These are phyloP conservation scores for Hygrophorus pudorinus DNA, from an alignment of 768 basidiomycete genomes.

Conservation along the genomic window DNA sequence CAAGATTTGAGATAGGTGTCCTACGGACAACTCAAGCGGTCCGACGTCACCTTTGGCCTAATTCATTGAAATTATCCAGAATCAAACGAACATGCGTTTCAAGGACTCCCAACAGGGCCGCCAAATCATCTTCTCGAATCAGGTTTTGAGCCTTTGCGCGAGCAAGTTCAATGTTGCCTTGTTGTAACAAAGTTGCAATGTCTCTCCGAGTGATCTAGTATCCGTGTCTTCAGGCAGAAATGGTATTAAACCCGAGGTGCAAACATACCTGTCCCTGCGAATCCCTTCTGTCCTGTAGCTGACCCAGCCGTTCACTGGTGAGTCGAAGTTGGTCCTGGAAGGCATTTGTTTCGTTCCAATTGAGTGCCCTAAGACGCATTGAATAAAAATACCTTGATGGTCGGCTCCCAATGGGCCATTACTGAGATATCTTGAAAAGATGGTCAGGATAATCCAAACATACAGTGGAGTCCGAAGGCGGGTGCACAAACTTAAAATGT, in stretches of 20 bases:
- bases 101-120: conserved; percentile 53
- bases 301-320: conserved; percentile 55
- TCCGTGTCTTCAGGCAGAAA: no score
- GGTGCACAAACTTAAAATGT: no score
- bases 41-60: conserved; percentile 37
- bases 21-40: background rate
- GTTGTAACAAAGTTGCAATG: conserved; percentile 55
- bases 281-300: conserved; percentile 62
- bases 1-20: conserved; percentile 1
- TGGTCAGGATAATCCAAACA: background rate
- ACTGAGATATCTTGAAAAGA: no score
- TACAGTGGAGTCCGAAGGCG: background rate
- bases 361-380: conserved; percentile 20
- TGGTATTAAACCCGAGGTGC: no score
- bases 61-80: conserved; percentile 45
- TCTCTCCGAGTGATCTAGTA: conserved; percentile 45
- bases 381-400: conserved; percentile 7
- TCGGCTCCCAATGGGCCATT: conserved; percentile 4
- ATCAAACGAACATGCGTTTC: conserved; percentile 60
- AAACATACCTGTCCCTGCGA: conserved; percentile 33
- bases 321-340: conserved; percentile 51
- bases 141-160: conserved; percentile 65
- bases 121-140: conserved; percentile 50
- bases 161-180: conserved; percentile 52
- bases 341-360: background rate